Base-by-base conservation (phyloP, 345 rosid genomes). In the Laguncularia racemosa region DNA sequence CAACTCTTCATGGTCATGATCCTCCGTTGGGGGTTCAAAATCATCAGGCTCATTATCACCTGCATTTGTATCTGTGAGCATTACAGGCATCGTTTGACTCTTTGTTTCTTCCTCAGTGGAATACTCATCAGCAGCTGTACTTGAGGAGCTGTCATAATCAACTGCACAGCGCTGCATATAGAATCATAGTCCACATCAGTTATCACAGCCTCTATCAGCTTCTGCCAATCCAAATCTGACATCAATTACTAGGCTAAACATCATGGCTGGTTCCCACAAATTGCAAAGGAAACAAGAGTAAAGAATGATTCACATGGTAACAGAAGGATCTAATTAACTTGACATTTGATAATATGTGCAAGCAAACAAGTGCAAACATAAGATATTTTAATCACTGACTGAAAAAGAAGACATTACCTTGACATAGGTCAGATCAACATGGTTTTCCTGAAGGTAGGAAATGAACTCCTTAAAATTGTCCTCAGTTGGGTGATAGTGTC, bases 401-500 rank as follows among this genome's bases (percentile, higher is more conserved):
- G 28, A 23, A 23, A 23, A 23, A 6, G 28, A 23, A 23, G 50
- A 55, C 0, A 12, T 18, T 70, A 93, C 99, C 99, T 87, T 85
- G 11, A 89, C 99, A 47, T 82, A 67, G 54, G 84, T 72, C 57
- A 93, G 95, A 67, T 93, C 84, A 1, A 93, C 92, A 11, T 73
- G 23, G 50, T 89, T 72, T 21, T 85, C 95, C 56, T 69, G 61
- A 14, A 93, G 88, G 63, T 83, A 93, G 58, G 62, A 56, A 10
- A 89, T 72, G 68, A 89, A 93, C 50, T 85, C 99, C 73, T 26
- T 65, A 71, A 93, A 89, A 52, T 93, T 85, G n/a, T 85, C 99
- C 51, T 89, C 97, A 0, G 96, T 93, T 12, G 99, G 99, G 56
- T 52, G 96, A 67, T 93, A 93, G 67, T 93, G 99, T 51, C 99